phyloP scores from a whole-genome alignment of 257 asterid species.

The Solanum sejunctum region DNA sequence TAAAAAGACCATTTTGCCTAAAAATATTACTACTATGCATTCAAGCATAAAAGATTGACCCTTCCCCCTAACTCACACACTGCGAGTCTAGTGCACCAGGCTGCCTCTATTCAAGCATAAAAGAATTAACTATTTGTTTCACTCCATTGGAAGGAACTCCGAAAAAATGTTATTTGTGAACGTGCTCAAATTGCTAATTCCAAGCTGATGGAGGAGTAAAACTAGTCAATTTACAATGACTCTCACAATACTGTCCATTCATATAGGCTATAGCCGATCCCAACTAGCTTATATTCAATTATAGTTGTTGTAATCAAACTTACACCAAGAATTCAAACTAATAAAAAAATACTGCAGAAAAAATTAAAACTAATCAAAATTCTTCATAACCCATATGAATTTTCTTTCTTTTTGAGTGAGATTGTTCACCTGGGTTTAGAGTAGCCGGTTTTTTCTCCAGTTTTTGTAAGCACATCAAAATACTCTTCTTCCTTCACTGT shows the following conservation, averaged over 20 bases:
- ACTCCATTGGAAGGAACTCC: neutral
- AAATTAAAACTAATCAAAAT: neutral
- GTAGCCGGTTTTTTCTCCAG: conserved; percentile 70
- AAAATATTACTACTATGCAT: neutral
- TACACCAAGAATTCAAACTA: neutral
- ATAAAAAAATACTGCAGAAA: neutral
- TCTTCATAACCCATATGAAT: neutral
- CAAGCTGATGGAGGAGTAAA: neutral
- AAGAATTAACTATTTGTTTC: neutral
- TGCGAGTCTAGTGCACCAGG: neutral
- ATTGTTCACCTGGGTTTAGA: conserved; percentile 64
- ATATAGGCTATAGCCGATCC: neutral
- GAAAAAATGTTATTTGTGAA: neutral
- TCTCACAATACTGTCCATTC: neutral
- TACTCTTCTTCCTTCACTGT: conserved; percentile 33
- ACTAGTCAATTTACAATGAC: neutral
- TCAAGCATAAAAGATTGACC: neutral
- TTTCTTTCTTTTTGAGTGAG: neutral
- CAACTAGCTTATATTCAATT: neutral
- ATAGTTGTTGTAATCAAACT: neutral
- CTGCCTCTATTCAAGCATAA: neutral
- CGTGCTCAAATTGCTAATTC: neutral
- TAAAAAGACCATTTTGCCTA: neutral
- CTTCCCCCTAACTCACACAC: neutral
- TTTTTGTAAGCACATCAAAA: conserved; percentile 63